phyloP scores from a whole-genome alignment of 2,329 filamentous ascomycete genomes.

The Leptographium galeiforme region DNA sequence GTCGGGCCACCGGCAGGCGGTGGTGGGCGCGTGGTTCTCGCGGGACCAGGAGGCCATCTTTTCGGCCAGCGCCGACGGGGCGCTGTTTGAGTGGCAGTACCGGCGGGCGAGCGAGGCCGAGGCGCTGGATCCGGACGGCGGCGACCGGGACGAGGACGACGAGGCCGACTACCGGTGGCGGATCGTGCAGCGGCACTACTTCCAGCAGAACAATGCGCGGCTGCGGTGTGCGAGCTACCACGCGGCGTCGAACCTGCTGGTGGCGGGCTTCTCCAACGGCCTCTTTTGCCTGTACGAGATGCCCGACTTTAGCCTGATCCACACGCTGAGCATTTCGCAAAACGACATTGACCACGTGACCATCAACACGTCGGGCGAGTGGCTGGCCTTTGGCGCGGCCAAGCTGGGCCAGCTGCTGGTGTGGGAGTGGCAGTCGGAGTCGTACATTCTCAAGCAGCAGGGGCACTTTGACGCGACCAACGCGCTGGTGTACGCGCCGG shows the following conservation, averaged over 20 bases:
- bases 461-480: constrained; percentile 97
- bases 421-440: constrained; percentile 99
- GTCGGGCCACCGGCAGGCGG: constrained; percentile 78
- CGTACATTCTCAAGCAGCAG: constrained; percentile 95
- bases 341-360: constrained; percentile 92
- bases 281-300: constrained; percentile 90
- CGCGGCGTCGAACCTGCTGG: constrained; percentile 74
- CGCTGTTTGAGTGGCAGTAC: constrained; percentile 89
- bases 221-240: constrained; percentile 89
- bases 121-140: constrained; percentile 21
- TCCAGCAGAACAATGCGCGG: constrained; percentile 79
- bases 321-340: constrained; percentile 85
- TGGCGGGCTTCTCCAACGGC: constrained; percentile 90
- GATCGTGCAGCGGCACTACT: constrained; percentile 83
- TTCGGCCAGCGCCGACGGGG: constrained; percentile 94
- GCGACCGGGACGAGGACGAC: constrained; percentile 46
- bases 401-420: constrained; percentile 92
- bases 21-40: constrained; percentile 95
- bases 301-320: constrained; percentile 90
- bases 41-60: constrained; percentile 91
- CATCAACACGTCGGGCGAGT: constrained; percentile 89
- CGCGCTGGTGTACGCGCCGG: constrained; percentile 79
- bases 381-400: constrained; percentile 92
- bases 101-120: constrained; percentile 33
- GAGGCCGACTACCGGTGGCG: constrained; percentile 70